A percentile compares a stretch with the other conserved stretches of the same genome.
These are phyloP conservation scores for Suillus weaverae DNA, from an alignment of 768 basidiomycete genomes.

Conservation along the genomic window DNA sequence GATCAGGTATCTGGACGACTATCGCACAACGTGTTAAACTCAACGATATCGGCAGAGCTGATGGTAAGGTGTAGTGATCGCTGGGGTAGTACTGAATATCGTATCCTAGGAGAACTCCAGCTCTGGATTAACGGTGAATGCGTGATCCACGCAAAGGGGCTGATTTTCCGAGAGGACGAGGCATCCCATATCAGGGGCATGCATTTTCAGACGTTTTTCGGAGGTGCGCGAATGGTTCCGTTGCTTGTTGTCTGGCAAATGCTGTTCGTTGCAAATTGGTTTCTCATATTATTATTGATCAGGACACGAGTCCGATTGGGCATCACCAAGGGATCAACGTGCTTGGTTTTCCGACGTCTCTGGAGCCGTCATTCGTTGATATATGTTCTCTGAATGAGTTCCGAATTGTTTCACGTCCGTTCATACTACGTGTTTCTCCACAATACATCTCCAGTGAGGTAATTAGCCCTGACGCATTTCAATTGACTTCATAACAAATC, in stretches of 20 bases:
- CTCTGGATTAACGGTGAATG: constrained; percentile 62
- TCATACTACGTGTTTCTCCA: background rate
- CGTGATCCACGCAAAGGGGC: constrained; percentile 49
- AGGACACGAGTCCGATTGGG: constrained; percentile 61
- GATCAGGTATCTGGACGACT: constrained; percentile 58
- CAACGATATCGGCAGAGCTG: constrained; percentile 56
- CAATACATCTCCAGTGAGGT: background rate
- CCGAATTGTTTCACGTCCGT: background rate
- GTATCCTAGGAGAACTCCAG: constrained; percentile 56
- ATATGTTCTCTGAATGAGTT: background rate
- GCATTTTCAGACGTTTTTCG: constrained; percentile 80
- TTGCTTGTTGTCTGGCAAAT: background rate
- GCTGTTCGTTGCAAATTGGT: background rate
- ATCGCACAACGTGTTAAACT: constrained; percentile 69
- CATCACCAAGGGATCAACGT: constrained; percentile 56
- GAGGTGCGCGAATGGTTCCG: constrained; percentile 42
- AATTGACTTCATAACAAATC: background rate
- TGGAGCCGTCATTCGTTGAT: constrained; percentile 35
- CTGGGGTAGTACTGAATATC: background rate
- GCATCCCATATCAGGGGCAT: constrained; percentile 59
- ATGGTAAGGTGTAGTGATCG: constrained; percentile 44
- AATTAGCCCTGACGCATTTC: background rate
- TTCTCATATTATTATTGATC: constrained; percentile 7
- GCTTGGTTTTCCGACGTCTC: constrained; percentile 62
- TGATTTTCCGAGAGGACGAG: constrained; percentile 44